phyloP scores from a whole-genome alignment of 768 basidiomycete genomes.

The Polyporus arcularius region DNA sequence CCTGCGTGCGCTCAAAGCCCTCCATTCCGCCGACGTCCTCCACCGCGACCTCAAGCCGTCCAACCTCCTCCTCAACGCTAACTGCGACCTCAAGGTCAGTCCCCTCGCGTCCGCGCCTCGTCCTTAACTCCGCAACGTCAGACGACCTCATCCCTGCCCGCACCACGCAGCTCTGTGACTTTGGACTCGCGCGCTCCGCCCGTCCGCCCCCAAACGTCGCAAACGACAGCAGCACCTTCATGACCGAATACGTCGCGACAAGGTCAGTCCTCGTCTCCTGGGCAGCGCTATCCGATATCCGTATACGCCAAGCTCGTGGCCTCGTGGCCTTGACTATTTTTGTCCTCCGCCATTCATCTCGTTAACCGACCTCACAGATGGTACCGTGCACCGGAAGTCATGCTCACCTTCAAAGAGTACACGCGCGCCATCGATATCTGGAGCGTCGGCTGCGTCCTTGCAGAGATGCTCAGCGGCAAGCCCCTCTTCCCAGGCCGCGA shows the following conservation, averaged over 20 bases:
- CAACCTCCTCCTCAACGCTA: conserved; percentile 93
- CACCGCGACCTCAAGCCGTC: conserved; percentile 96
- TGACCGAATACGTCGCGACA: conserved; percentile 96
- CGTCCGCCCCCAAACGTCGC: conserved; percentile 72
- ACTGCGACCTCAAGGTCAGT: conserved; percentile 90
- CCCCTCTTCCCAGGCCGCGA: conserved; percentile 95
- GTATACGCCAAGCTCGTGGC: background rate
- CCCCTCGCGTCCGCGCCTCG: background rate
- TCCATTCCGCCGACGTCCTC: conserved; percentile 93
- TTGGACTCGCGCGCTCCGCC: conserved; percentile 82
- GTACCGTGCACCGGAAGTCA: conserved; percentile 98
- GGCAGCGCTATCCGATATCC: background rate
- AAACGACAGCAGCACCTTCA: conserved; percentile 77
- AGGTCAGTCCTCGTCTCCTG: conserved; percentile 46
- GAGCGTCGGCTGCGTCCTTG: conserved; percentile 85
- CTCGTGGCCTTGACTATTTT: conserved; percentile 1
- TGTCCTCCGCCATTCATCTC: background rate
- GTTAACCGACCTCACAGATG: conserved; percentile 49
- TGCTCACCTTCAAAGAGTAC: conserved; percentile 98
- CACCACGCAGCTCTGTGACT: conserved; percentile 71
- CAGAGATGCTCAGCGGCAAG: conserved; percentile 91
- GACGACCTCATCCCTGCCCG: background rate
- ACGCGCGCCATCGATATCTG: conserved; percentile 86
- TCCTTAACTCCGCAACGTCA: background rate
- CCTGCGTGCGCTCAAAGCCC: conserved; percentile 88